Percentiles rank a stretch among this genome's conserved stretches.
These are phyloP conservation scores for Ceratobasidium sp. DNA, from an alignment of 1,284 basidiomycete genomes.

Conservation along the genomic window DNA sequence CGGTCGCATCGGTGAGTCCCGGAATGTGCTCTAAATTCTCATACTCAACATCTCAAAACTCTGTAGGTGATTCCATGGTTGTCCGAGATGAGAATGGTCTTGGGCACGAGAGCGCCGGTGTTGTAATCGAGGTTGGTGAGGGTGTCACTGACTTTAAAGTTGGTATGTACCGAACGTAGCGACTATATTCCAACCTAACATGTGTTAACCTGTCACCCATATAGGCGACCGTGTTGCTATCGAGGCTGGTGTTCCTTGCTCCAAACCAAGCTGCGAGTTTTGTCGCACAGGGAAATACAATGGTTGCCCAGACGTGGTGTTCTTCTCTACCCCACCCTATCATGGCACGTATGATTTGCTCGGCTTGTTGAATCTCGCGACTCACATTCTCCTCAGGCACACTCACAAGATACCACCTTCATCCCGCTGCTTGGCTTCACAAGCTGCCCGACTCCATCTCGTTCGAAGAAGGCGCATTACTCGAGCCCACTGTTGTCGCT, in stretches of 20 bases:
- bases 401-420: conserved; percentile 61
- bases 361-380: not conserved
- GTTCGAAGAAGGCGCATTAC: conserved; percentile 63
- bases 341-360: conserved; percentile 53
- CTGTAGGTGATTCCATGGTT: conserved; percentile 53
- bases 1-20: conserved; percentile 55
- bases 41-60: not conserved
- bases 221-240: conserved; percentile 60
- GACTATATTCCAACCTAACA: conserved; percentile 41
- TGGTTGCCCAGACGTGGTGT: conserved; percentile 59
- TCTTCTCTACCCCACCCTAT: conserved; percentile 61
- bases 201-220: not conserved
- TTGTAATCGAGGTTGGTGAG: conserved; percentile 58
- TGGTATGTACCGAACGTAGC: conserved; percentile 6
- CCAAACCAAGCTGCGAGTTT: conserved; percentile 58
- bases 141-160: conserved; percentile 55
- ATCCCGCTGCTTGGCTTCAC: conserved; percentile 65
- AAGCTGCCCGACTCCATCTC: conserved; percentile 59
- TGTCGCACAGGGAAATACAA: conserved; percentile 64
- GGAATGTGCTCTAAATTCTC: not conserved
- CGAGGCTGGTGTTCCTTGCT: conserved; percentile 63
- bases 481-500: conserved; percentile 63
- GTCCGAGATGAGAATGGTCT: conserved; percentile 57
- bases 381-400: conserved; percentile 46
- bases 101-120: conserved; percentile 59